Base-by-base conservation (phyloP, 352 stramenopile species). In the Plasmopara muralis region DNA sequence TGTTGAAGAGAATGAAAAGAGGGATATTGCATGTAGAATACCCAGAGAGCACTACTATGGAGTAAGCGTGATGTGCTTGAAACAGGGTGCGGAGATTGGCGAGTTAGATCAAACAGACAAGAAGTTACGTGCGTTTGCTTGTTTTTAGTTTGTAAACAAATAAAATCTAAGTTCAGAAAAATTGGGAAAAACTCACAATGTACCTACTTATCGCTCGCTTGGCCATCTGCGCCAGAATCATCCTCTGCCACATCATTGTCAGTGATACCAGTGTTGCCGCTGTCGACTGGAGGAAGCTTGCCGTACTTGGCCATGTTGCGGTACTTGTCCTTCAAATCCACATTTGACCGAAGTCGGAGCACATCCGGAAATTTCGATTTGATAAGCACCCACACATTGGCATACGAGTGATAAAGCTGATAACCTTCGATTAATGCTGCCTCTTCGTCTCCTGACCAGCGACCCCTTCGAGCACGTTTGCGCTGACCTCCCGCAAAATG, bases 261-360 rank as follows among this genome's bases (percentile, higher is more conserved):
- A 18, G 54, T 64, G 13, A 30, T 43, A 40, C 45, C 49, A 35
- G 29, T n/a, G 31, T 12, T 35, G 10, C 31, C 25, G 33, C 49
- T 51, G 14, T 57, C n/a, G 30, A 37, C 38, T 62, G 15, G 49
- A 13, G 43, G 30, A 15, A 85, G 55, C 40, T 64, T 71, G 49
- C 65, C 60, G 29, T 70, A 71, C 47, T 70, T 79, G 50, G 74
- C 35, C 33, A 92, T 35, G 51, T 92, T 92, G 37, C 81, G 81
- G 52, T 85, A 87, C 61, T 92, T 92, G 64, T 92, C 81, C 64
- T 92, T 92, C 37, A 92, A 45, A 47, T 92, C 75, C 16, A 92
- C 74, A 43, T 89, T 89, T 28, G 67, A 79, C 18, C 78, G 74
- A 48, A 69, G 49, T 3, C 57, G 53, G 25, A 92, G 66, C 28